Base-by-base conservation (phyloP, 2,329 filamentous ascomycete species). In the Clonostachys rosea region DNA sequence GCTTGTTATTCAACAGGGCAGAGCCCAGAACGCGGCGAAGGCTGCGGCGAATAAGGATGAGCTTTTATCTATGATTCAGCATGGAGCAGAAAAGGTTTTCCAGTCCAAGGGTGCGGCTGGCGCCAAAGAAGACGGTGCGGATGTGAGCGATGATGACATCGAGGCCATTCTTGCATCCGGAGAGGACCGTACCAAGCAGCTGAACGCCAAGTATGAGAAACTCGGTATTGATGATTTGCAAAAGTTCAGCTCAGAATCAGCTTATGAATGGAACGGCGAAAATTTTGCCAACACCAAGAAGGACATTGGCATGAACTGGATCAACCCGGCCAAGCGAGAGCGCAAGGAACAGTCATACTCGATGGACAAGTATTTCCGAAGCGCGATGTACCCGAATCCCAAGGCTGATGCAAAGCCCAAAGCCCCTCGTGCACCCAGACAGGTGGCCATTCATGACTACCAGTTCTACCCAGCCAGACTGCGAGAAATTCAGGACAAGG, bases 211-310 rank as follows among this genome's bases (percentile, higher is more conserved):
- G 67, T 99, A 97, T 59, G 94, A 97, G 65, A 95, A 96, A 64
- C 83, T 99, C 39, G 94, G 95, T 53, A 87, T 99, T 33, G 94
- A 99, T 63, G 94, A 99, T 56, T 71, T 99, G 40, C 94, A 99
- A 63, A 97, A 97, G 62, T 99, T 99, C 67, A 94, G 87, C 2
- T 96, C 92, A 0, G 94, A 99, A 59, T 96, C 90, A 47, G 91
- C 95, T 1, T 99, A 99, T 59, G 94, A 97, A 63, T 99, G 95
- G 95, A 99, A 99, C 54, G 94, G 94, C 42, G 86, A 97, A 69
- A 92, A 92, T 59, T 99, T 99, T 64, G 89, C 91, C 46, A 89
- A 87, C 49, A 82, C 86, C 62, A 95, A 95, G 71, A 95, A 95
- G 66, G 90, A 95, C 44, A 89, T 96, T 52, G 90, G 89, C 43